Evolutionary conservation across 441 rosid species (phyloP).

Genomic region (Eutrema salsugineum): DNA sequence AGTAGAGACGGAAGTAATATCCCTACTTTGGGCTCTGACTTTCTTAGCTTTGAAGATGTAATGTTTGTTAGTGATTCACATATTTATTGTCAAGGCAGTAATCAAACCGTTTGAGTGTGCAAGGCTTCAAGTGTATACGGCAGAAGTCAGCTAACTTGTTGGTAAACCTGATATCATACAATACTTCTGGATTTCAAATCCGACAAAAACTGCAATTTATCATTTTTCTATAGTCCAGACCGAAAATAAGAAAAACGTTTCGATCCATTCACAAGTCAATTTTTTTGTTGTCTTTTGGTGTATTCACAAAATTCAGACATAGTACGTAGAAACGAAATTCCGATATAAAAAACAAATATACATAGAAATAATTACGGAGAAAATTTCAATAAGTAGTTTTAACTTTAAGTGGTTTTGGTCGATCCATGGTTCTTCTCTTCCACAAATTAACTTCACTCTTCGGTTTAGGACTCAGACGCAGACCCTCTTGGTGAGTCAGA

Average conservation of each 20-base stretch:
- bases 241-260: not conserved
- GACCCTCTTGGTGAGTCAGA: not conserved
- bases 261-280: not conserved
- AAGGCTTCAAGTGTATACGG: not conserved
- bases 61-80: not conserved
- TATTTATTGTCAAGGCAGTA: not conserved
- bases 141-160: too few species aligned
- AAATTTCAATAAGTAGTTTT: not conserved
- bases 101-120: not conserved
- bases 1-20: not conserved
- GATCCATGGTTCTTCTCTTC: constrained; percentile 28
- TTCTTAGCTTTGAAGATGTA: not conserved
- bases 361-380: not conserved
- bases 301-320: not conserved
- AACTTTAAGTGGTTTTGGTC: constrained; percentile 22
- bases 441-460: constrained; percentile 31
- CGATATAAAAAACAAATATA: not conserved
- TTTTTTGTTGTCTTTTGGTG: not conserved
- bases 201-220: not conserved
- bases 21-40: not conserved
- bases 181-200: not conserved
- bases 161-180: not conserved
- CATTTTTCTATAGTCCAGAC: not conserved
- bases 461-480: constrained; percentile 3
- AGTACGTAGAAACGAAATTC: not conserved